Conservation (phyloP, 257 asterid species). For the Ajuga chamaepitys region DNA sequence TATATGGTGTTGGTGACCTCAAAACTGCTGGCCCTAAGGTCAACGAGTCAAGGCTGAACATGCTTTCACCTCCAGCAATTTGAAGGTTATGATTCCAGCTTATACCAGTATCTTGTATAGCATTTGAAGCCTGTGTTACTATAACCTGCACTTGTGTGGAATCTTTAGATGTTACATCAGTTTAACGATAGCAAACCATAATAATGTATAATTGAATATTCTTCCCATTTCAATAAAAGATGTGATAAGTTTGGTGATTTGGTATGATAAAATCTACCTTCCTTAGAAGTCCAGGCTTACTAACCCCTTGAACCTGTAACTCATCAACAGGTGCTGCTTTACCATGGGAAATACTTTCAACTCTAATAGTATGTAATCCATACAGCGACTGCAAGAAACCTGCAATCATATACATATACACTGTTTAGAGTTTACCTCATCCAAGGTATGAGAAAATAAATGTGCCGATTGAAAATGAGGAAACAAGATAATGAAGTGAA, state of each 20-base stretch:
- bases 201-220: not conserved
- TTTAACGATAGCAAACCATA: not conserved
- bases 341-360: slow-evolving; percentile 61
- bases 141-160: slow-evolving; percentile 32
- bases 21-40: slow-evolving; percentile 45
- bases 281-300: slow-evolving; percentile 46
- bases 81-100: slow-evolving; percentile 32
- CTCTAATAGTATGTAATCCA: slow-evolving; percentile 59
- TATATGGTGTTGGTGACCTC: slow-evolving; percentile 46
- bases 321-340: slow-evolving; percentile 70
- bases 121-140: slow-evolving; percentile 52
- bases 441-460: not conserved
- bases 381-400: slow-evolving; percentile 62
- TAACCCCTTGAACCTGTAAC: slow-evolving; percentile 57
- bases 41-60: slow-evolving; percentile 36
- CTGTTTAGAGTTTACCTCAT: not conserved
- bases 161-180: not conserved
- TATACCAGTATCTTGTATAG: slow-evolving; percentile 32
- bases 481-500: not conserved
- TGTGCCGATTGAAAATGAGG: not conserved
- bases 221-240: not conserved
- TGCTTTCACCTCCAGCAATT: slow-evolving; percentile 33
- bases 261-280: slow-evolving; percentile 32
- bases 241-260: not conserved
- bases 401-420: slow-evolving; percentile 15